These are phyloP conservation scores for Filosporella fistucella DNA, from an alignment of 495 filamentous ascomycete genomes.

Conservation along the genomic window DNA sequence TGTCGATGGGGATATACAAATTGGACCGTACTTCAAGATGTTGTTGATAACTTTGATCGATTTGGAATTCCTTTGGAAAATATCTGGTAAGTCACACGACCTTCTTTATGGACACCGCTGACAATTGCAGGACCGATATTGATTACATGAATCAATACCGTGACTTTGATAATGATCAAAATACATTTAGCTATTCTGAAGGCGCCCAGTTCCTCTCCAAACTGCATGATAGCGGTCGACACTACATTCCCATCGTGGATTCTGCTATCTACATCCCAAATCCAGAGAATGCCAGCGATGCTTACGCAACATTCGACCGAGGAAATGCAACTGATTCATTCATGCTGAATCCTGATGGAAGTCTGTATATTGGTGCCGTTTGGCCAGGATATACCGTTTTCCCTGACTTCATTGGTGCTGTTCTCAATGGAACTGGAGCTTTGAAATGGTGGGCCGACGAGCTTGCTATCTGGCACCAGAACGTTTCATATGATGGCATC, in stretches of 20 bases:
- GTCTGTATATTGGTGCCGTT: conserved; percentile 72
- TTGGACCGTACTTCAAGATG: conserved; percentile 69
- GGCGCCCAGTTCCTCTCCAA: conserved; percentile 60
- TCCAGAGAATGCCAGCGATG: conserved; percentile 64
- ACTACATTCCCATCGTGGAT: conserved; percentile 84
- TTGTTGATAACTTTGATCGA: conserved; percentile 67
- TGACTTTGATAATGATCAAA: conserved; percentile 72
- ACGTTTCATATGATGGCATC: conserved; percentile 72
- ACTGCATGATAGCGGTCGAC: conserved; percentile 63
- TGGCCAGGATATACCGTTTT: conserved; percentile 83
- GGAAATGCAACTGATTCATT: conserved; percentile 64
- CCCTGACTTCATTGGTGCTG: conserved; percentile 58
- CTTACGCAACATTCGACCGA: conserved; percentile 62
- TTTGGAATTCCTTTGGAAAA: conserved; percentile 77
- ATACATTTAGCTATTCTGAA: conserved; percentile 58
- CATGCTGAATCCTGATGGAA: conserved; percentile 62
- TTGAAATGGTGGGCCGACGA: conserved; percentile 70
- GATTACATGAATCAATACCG: conserved; percentile 69
- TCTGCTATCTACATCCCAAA: conserved; percentile 76
- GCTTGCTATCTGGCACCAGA: conserved; percentile 52
- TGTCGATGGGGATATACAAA: conserved; percentile 81
- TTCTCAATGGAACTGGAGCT: conserved; percentile 53
- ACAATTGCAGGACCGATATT: conserved; percentile 73
- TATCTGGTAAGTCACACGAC: conserved; percentile 52
- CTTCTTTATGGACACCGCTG: conserved; percentile 5